phyloP scores from a whole-genome alignment of 2,329 filamentous ascomycete species.

The Arthroderma sp. region DNA sequence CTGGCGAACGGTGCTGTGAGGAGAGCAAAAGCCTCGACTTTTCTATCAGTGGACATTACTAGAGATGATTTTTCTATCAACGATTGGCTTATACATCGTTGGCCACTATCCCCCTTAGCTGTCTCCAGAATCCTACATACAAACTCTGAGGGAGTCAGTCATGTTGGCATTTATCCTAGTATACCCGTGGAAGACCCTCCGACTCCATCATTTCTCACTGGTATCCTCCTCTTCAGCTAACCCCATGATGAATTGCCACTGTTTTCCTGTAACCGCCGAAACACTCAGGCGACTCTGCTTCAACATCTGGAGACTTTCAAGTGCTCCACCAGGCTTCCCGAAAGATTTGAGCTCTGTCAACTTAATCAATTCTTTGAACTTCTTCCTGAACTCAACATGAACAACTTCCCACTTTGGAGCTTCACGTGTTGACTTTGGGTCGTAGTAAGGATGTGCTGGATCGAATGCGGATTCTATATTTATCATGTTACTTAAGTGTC shows the following conservation, averaged over 20 bases:
- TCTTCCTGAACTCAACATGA: constrained; percentile 73
- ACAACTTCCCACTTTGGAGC: constrained; percentile 79
- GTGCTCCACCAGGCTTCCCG: constrained; percentile 40
- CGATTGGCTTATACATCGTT: too few relatives aligned
- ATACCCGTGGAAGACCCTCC: too few relatives aligned
- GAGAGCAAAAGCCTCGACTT: too few relatives aligned
- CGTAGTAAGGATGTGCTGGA: constrained; percentile 65
- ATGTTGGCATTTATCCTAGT: too few relatives aligned
- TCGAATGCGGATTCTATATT: constrained; percentile 55
- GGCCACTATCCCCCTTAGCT: too few relatives aligned
- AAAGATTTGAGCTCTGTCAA: constrained; percentile 59
- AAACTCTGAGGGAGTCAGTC: too few relatives aligned
- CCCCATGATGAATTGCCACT: constrained; percentile 38
- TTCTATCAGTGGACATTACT: too few relatives aligned
- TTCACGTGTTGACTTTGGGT: constrained; percentile 55
- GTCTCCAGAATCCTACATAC: too few relatives aligned
- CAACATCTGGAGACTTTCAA: constrained; percentile 70
- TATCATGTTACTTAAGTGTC: background rate
- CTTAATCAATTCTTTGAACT: constrained; percentile 58
- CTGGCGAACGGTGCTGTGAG: too few relatives aligned
- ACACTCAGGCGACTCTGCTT: constrained; percentile 76
- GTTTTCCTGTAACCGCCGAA: constrained; percentile 31
- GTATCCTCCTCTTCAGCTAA: constrained; percentile 23
- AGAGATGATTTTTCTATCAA: too few relatives aligned
- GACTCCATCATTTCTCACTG: background rate